Evolutionary conservation across 345 rosid species (phyloP), one percentile per base, ranked within the genome.

Genomic region (Syzygium oleosum): DNA sequence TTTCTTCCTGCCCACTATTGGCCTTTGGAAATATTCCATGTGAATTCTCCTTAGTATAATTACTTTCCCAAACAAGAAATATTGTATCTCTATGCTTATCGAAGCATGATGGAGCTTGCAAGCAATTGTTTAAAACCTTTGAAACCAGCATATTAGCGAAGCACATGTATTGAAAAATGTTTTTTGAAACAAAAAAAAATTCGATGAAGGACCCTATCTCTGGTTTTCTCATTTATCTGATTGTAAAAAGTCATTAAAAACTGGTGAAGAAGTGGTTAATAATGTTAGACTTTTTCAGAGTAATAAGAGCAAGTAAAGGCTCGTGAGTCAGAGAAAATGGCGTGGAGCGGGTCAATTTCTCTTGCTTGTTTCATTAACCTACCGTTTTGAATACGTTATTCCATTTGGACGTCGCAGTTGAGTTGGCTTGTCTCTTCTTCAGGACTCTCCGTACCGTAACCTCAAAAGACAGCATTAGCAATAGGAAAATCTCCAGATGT

Each of bases 131-230:
- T 59, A 59, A 59, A 59, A 59, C 31, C 31, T 59, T 59, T 3
- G 0, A 59, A 59, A 59, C 68, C 0, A 0, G 31, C 27, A 27
- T 0, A 59, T 59, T 59, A 27, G 65, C 7, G 0, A 27, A 59
- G 8, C 65, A 58, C 15, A 11, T 4, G 2, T 25, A 25, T 25
- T 58, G 0, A 22, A 25, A 58, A 11, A 25, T 23, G 55, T 5
- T 23, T 23, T 58, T 58, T n/a, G 14, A n/a, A 12, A n/a, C 3
- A 63, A 63, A 63, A 0, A 61, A 0, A 14, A 12, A 6, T 7
- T 29, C 63, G 63, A 58, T 58, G 29, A 0, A 25, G 63, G 6
- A 58, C 7, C 63, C n/a, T n/a, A 58, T 58, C 23, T 55, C 12
- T 1, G 78, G 78, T 65, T 65, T 41, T 65, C 29, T 63, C 38